Conservation (phyloP, 2,329 filamentous ascomycete genomes). For the Calonectria hongkongensis region DNA sequence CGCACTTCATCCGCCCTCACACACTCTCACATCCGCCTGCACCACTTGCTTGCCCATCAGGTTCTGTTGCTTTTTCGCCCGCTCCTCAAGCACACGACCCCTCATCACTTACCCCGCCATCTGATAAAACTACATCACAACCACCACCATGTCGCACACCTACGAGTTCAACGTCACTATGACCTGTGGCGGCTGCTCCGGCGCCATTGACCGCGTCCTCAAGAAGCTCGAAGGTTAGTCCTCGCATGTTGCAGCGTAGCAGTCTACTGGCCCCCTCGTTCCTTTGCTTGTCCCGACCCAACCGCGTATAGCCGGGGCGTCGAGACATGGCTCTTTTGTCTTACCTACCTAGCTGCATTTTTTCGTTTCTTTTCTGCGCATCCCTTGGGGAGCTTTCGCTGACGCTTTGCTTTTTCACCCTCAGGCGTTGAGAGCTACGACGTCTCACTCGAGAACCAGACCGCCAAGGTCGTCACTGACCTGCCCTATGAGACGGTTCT, state of each 20-base stretch:
- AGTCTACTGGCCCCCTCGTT: not conserved
- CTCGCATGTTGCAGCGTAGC: not conserved
- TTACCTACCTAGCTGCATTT: not conserved
- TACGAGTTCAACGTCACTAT: constrained; percentile 98
- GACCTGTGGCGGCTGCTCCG: constrained; percentile 97
- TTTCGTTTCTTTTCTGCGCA: not conserved
- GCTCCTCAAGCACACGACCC: constrained; percentile 32
- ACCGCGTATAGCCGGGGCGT: not conserved
- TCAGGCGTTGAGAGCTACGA: constrained; percentile 90
- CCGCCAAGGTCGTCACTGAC: constrained; percentile 83
- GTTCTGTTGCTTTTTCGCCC: not conserved
- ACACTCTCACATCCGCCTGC: not conserved
- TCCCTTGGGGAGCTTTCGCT: not conserved
- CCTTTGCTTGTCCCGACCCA: not conserved
- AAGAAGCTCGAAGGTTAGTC: constrained; percentile 90
- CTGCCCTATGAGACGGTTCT: constrained; percentile 89
- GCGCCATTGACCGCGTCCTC: constrained; percentile 92
- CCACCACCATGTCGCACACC: constrained; percentile 81
- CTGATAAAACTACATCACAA: constrained; percentile 36
- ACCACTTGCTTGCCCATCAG: not conserved
- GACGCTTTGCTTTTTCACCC: constrained; percentile 17
- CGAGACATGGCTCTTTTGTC: not conserved
- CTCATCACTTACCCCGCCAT: constrained; percentile 47
- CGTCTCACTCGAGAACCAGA: constrained; percentile 90
- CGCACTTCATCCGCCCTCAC: constrained; percentile 3